Percentiles rank a stretch among this genome's conserved stretches.
Evolutionary conservation across 352 stramenopile species (phyloP).

Genomic region (Globisporangium recalcitrans): DNA sequence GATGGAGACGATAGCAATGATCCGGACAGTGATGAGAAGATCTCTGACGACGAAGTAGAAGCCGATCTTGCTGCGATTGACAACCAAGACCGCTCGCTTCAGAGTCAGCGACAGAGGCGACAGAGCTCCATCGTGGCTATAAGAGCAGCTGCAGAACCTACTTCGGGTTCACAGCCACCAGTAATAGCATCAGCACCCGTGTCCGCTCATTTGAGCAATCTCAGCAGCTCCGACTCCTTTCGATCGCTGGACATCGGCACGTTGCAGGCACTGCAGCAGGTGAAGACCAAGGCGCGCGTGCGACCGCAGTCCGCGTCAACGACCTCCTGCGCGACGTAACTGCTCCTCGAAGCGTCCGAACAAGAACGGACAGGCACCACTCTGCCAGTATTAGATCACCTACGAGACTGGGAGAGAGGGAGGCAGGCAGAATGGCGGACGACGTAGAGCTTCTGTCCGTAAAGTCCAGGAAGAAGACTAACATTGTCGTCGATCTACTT

Average conservation of each 20-base stretch:
- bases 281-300: conserved; percentile 31
- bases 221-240: conserved; percentile 9
- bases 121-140: conserved; percentile 1
- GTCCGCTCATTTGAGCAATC: no score
- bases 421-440: background rate
- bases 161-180: background rate
- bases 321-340: background rate
- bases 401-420: no score
- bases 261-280: conserved; percentile 43
- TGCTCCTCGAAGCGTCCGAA: no score
- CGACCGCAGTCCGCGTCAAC: conserved; percentile 36
- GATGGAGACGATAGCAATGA: background rate
- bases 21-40: background rate
- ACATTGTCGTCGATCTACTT: background rate
- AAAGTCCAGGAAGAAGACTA: background rate
- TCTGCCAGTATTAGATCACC: no score
- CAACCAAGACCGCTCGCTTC: background rate
- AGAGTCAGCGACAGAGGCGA: background rate
- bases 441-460: conserved; percentile 12
- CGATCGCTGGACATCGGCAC: conserved; percentile 31
- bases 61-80: background rate
- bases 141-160: background rate
- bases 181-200: no score
- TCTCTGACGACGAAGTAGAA: background rate
- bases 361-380: no score